phyloP scores from a whole-genome alignment of 2,329 filamentous ascomycete genomes.

The Scolecobasidium constrictum region DNA sequence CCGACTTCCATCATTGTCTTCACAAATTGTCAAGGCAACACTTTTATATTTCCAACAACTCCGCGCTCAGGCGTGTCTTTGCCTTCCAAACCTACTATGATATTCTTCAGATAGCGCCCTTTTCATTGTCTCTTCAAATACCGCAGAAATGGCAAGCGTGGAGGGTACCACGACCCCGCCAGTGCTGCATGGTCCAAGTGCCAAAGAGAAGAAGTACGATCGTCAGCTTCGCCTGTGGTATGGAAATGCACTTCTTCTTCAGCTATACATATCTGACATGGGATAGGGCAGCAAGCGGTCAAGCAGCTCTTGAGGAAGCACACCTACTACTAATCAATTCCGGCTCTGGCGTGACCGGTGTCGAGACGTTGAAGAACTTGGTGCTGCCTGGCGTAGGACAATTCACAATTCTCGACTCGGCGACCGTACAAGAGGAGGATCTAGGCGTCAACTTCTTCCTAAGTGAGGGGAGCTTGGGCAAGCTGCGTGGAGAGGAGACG shows the following conservation, averaged over 20 bases:
- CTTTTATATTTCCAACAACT: no score
- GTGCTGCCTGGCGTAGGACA: constrained; percentile 81
- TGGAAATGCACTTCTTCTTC: no score
- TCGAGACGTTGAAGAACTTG: constrained; percentile 94
- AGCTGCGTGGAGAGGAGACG: constrained; percentile 66
- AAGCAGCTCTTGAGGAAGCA: constrained; percentile 79
- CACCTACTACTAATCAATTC: constrained; percentile 87
- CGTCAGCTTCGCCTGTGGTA: constrained; percentile 91
- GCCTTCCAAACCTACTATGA: no score
- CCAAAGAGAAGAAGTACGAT: constrained; percentile 62
- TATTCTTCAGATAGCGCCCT: no score
- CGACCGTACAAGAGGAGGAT: constrained; percentile 66
- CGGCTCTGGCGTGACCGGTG: constrained; percentile 72
- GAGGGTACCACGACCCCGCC: constrained; percentile 20
- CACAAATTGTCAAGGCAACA: no score
- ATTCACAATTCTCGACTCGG: constrained; percentile 82
- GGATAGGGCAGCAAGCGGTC: constrained; percentile 84
- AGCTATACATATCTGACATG: no score
- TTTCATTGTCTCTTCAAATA: no score
- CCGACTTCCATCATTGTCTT: no score
- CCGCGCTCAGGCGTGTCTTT: no score
- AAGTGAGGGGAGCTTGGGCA: constrained; percentile 65
- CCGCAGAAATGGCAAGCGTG: no score
- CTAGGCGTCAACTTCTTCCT: constrained; percentile 96
- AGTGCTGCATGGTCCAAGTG: constrained; percentile 28